Evolutionary conservation across 1,284 basidiomycete species (phyloP).

Genomic region (Pascua sp.): DNA sequence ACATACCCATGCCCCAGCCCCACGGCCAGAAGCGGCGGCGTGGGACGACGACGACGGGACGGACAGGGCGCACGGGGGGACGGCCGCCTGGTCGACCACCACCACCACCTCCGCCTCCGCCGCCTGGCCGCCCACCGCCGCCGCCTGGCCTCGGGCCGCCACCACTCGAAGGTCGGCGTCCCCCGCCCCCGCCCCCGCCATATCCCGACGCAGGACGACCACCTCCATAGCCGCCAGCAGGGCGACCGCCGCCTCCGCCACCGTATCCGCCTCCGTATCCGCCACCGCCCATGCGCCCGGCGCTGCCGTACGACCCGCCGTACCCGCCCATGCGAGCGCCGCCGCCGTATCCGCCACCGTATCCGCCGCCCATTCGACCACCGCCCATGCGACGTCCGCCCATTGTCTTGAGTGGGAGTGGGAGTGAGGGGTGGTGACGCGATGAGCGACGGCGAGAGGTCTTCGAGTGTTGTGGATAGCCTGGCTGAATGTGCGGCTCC

Average conservation of each 20-base stretch:
- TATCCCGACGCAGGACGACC: background rate
- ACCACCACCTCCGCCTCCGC: no score
- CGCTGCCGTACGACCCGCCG: background rate
- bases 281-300: background rate
- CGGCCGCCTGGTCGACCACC: background rate
- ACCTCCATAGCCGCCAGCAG: background rate
- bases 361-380: background rate
- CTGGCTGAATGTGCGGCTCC: no score
- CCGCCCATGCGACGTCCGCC: background rate
- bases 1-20: slow-evolving; percentile 1
- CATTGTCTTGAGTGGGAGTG: background rate
- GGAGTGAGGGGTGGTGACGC: background rate
- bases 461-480: no score
- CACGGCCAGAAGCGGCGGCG: background rate
- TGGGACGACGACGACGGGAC: background rate
- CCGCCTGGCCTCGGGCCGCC: background rate
- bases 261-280: slow-evolving; percentile 1
- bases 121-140: no score
- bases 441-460: background rate
- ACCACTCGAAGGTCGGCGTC: background rate
- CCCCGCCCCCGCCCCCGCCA: background rate
- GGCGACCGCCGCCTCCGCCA: background rate
- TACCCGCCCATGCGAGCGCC: no score
- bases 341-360: background rate
- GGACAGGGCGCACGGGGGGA: background rate